Base-by-base conservation (phyloP, 441 rosid genomes). In the Aleurites moluccanus region DNA sequence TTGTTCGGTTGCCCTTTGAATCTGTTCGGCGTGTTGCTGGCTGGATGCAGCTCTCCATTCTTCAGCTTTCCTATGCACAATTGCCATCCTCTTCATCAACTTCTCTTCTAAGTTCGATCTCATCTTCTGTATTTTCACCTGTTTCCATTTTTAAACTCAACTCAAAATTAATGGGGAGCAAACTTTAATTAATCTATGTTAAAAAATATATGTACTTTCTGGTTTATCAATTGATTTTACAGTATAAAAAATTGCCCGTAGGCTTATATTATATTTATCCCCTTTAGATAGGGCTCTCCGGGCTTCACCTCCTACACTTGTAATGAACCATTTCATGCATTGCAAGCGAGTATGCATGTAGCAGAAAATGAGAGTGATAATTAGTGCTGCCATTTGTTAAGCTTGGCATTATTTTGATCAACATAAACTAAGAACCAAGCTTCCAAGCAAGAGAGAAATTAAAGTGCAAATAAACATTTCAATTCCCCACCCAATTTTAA, bases 71-170 rank as follows among this genome's bases (percentile, higher is more conserved):
- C 87, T 78, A 49, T 88, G 92, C 65, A 91, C 99, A 28, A 67
- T 44, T 15, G 87, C 86, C 97, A 92, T 92, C 79, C 94, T 89
- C 84, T 86, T 94, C 99, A 94, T 91, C 79, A 91, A 40, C 83
- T 95, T 92, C 82, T 92, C 97, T 72, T 95, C 99, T 5, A 89
- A 67, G 73, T 86, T 87, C 25, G 98, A 88, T 82, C 94, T 92
- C 98, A 92, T 91, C 85, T 82, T 92, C 50, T 91, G 94, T 75
- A 94, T 91, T 85, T 91, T 94, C 78, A 92, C 91, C 99, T 94
- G 73, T 44, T 70, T 21, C 42, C 67, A 72, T 57, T 71, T 40
- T 7, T 0, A 45, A 42, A 45, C 10, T 3, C 50, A 25, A 25
- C 69, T 49, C 30, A 72, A n/a, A 40, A 64, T 13, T 21, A 21